Base-by-base conservation (phyloP, 441 rosid species). In the Populus hybrid region DNA sequence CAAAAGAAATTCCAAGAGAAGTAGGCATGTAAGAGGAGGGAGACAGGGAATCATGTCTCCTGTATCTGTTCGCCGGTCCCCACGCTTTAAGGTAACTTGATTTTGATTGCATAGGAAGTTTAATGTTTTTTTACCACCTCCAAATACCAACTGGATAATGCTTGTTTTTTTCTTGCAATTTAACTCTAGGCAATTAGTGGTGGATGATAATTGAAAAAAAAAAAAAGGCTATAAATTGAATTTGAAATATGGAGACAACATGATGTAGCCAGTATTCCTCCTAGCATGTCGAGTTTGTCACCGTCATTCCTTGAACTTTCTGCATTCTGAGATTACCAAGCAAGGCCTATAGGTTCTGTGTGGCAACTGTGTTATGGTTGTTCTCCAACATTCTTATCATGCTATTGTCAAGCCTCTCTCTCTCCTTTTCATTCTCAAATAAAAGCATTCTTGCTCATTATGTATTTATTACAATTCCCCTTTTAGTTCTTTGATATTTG, bases 41-140 rank as follows among this genome's bases (percentile, higher is more conserved):
- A 80, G 66, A 68, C 75, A 84, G 81, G 75, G 83, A 65, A 68
- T 79, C 74, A 30, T 69, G 11, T 90, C 95, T 68, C 93, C 95
- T 76, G 81, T 57, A 69, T 88, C 97, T 59, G 83, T 82, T 79
- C 93, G 91, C 12, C 83, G 89, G 7, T 89, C 96, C 72, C 82
- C 97, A 77, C 94, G 93, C 63, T 70, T 86, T 50, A 86, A 86
- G 95, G 97, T 87, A 85, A 70, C 24, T 0, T 76, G 35, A 36
- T 61, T 73, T 78, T 14, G 64, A 38, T 67, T 69, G 67, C 77
- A 6, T 28, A 61, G 36, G 38, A 54, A 40, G 61, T 30, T 50
- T 6, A 16, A 7, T 36, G 0, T 67, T 50, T 26, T 54, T 54
- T n/a, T 23, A 30, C 18, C 11, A 26, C 12, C 6, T 28, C 18